phyloP scores from a whole-genome alignment of 1,284 basidiomycete genomes.

The Trichosporon coremiiforme region DNA sequence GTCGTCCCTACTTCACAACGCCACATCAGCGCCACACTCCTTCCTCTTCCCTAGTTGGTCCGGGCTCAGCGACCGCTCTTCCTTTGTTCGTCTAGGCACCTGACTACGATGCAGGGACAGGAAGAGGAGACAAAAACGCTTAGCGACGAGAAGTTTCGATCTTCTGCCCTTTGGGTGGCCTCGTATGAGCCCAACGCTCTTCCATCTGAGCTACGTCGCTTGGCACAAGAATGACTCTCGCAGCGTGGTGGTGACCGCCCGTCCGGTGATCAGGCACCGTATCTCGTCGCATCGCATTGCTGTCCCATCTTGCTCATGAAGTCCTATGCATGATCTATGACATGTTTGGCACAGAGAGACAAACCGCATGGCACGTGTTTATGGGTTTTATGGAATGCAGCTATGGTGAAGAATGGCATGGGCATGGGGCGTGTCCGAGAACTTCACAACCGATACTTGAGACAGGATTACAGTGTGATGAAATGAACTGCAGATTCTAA shows the following conservation, averaged over 20 bases:
- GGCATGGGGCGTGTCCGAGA: background rate
- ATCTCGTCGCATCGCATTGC: too few relatives aligned
- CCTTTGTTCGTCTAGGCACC: background rate
- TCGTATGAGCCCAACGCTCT: constrained; percentile 19
- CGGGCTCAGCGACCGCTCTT: background rate
- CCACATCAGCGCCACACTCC: background rate
- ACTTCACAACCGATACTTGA: background rate
- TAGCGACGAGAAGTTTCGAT: constrained; percentile 19
- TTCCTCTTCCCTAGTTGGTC: background rate
- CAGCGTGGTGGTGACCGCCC: background rate
- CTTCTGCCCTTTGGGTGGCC: constrained; percentile 18
- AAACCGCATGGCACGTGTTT: background rate
- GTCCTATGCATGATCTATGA: background rate
- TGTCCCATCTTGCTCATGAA: background rate
- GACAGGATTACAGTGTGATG: background rate
- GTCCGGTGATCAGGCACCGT: background rate
- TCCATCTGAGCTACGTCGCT: constrained; percentile 19
- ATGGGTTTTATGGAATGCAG: constrained; percentile 3
- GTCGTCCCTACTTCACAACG: background rate
- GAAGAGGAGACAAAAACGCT: background rate
- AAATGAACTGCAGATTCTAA: background rate
- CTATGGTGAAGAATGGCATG: background rate
- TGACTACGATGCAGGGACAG: background rate
- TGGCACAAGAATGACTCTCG: background rate
- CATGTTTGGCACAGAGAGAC: background rate